Percentiles rank a stretch among this genome's conserved stretches.
Conservation (phyloP, 305 asterid genomes). For the Solanum chacoense region DNA sequence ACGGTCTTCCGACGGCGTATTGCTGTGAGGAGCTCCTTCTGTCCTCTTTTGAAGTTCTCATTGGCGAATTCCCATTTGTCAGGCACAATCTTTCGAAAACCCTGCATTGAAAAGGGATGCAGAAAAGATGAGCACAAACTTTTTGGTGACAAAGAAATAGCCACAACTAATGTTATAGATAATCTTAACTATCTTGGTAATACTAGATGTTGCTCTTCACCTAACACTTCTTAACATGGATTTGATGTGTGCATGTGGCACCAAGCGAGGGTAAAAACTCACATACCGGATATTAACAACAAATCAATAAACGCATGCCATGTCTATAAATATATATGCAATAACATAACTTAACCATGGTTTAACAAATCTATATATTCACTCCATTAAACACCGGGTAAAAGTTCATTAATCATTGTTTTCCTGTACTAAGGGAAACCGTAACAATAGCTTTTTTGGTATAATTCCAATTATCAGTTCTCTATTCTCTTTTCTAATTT, state of each 20-base stretch:
- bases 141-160: neutral
- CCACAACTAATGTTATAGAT: neutral
- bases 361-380: neutral
- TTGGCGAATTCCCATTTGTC: slow-evolving; percentile 96
- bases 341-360: neutral
- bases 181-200: neutral
- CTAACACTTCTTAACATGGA: neutral
- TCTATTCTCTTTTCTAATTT: neutral
- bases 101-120: slow-evolving; percentile 21
- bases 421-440: neutral
- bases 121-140: neutral
- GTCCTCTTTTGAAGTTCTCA: slow-evolving; percentile 60
- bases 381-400: neutral
- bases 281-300: neutral
- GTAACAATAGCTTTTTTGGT: neutral
- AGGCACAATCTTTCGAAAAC: slow-evolving; percentile 67
- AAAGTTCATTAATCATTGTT: neutral
- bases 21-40: slow-evolving; percentile 47
- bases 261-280: neutral
- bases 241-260: neutral
- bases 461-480: neutral
- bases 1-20: slow-evolving; percentile 62
- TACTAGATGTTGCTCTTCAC: neutral
- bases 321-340: neutral
- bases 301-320: neutral